Evolutionary conservation across 108 stramenopile genomes (phyloP), one percentile per base, ranked within the genome.

Genomic region (Nitzschia sp.): DNA sequence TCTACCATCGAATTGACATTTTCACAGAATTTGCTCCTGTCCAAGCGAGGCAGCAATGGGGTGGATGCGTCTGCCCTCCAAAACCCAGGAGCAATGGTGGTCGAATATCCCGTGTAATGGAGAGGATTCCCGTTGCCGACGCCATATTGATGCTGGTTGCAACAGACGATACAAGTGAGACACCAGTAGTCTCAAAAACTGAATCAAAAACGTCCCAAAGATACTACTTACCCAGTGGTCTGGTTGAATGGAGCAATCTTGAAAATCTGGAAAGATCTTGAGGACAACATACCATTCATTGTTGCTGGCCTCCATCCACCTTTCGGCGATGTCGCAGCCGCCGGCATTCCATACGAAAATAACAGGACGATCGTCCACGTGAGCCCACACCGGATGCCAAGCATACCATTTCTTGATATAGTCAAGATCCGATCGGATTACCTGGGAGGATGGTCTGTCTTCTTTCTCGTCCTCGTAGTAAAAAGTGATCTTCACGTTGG

Each of bases 321-420:
- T 57, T 46, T 61, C 46, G 4, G 58, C 60, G 23, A 72, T 64
- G 21, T 78, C 71, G 46, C 77, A 78, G 28, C 49, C 38, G 15
- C 24, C 66, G 2, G 57, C 59, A 51, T 78, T 78, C 53, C 63
- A 71, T 28, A 78, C 69, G 59, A 66, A 78, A 47, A 78, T 71
- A 8, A 78, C 71, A 5, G 77, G 77, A 24, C 63, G 63, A 23
- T 63, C 66, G 46, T 78, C 71, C 1, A 72, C 53, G 30, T 72
- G 65, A 30, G 71, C 77, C 65, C 66, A 78, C 3, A 47, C 28
- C 18, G 64, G 47, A 33, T 67, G 64, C 65, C 77, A 58, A 0
- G 71, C 77, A 68, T 67, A 78, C 77, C 77, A 78, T 38, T 72
- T 78, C 38, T 72, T 71, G 38, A 78, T 26, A 30, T 78, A 78